Conservation (phyloP, 768 basidiomycete genomes). For the Suillus paluster region DNA sequence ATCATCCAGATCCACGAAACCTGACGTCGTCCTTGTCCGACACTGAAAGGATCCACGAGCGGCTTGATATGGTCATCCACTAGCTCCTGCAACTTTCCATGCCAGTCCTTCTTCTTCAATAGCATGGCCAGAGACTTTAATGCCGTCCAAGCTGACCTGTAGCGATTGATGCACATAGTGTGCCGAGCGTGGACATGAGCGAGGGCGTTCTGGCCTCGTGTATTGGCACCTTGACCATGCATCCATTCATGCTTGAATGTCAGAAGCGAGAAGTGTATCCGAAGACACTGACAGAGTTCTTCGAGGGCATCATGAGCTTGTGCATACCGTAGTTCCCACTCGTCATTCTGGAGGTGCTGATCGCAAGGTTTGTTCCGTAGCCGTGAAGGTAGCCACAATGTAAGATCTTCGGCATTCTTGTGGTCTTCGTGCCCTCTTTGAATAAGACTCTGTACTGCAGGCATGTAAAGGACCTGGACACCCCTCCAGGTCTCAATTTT, state of each 20-base stretch:
- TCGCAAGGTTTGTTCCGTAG: background rate
- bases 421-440: background rate
- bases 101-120: background rate
- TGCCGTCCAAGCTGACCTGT: constrained; percentile 14
- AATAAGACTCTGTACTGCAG: no score
- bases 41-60: background rate
- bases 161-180: background rate
- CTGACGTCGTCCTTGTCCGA: constrained; percentile 3
- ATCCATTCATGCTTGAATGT: constrained; percentile 18
- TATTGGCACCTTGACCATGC: constrained; percentile 16
- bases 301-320: constrained; percentile 19
- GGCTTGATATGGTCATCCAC: background rate
- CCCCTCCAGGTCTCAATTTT: constrained; percentile 32
- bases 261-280: constrained; percentile 11
- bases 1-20: constrained; percentile 14
- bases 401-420: background rate
- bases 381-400: background rate
- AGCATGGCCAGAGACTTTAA: background rate
- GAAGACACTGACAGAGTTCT: constrained; percentile 10
- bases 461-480: constrained; percentile 19
- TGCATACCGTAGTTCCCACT: constrained; percentile 14
- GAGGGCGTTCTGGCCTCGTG: constrained; percentile 9
- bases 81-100: background rate
- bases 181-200: constrained; percentile 11
- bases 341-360: background rate